Evolutionary conservation across 1,284 basidiomycete genomes (phyloP).

Genomic region (Spongispora temasekensis): DNA sequence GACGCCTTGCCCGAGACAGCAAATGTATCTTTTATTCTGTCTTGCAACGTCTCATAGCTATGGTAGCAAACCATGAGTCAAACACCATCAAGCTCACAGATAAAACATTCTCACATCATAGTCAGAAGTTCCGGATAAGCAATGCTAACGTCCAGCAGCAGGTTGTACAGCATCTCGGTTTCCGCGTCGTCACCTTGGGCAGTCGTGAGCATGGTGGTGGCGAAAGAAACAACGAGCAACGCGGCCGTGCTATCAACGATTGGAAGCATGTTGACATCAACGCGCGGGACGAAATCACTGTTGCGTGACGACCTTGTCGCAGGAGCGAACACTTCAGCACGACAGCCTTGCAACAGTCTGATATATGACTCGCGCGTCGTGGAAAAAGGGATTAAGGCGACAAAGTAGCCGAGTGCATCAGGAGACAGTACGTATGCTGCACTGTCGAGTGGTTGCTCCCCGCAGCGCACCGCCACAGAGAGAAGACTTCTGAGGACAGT

Average conservation of each 20-base stretch:
- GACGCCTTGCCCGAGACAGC: slow-evolving; percentile 71
- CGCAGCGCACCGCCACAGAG: slow-evolving; percentile 54
- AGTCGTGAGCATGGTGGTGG: slow-evolving; percentile 75
- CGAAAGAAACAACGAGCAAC: slow-evolving; percentile 74
- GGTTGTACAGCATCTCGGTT: slow-evolving; percentile 75
- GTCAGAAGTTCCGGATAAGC: slow-evolving; percentile 75
- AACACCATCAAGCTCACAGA: slow-evolving; percentile 2
- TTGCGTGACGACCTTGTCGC: slow-evolving; percentile 44
- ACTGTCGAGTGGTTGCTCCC: slow-evolving; percentile 39
- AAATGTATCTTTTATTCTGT: slow-evolving; percentile 77
- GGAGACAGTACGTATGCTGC: slow-evolving; percentile 49
- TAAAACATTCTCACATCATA: slow-evolving; percentile 58
- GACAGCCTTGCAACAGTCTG: slow-evolving; percentile 61
- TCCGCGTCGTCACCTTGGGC: slow-evolving; percentile 82
- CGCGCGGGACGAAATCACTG: slow-evolving; percentile 50
- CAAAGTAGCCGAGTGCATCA: slow-evolving; percentile 78
- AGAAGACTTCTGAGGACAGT: slow-evolving; percentile 58
- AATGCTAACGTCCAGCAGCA: slow-evolving; percentile 75
- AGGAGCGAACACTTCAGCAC: slow-evolving; percentile 49
- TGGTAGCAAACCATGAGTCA: slow-evolving; percentile 9
- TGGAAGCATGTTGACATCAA: slow-evolving; percentile 63
- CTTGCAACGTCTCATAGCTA: slow-evolving; percentile 80
- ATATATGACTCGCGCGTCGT: slow-evolving; percentile 58
- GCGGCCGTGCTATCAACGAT: slow-evolving; percentile 68
- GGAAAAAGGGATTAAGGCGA: slow-evolving; percentile 75